phyloP scores from a whole-genome alignment of 371 early-diverging fungal genomes.

The Mortierella sp. region DNA sequence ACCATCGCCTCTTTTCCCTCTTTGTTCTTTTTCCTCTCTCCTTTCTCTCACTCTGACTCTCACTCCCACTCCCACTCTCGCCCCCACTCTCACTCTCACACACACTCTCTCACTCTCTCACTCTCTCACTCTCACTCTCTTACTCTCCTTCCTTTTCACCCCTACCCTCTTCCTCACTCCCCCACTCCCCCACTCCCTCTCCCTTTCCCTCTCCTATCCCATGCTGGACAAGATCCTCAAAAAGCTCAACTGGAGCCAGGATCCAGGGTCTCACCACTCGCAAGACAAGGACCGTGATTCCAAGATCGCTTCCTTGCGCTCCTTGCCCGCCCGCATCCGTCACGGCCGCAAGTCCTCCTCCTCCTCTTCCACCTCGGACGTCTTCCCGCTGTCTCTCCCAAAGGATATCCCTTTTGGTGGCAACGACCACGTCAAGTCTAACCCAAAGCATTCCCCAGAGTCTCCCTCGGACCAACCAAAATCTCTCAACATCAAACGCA shows the following conservation, averaged over 20 bases:
- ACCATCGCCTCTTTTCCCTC: no score
- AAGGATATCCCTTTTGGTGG: slow-evolving; percentile 1
- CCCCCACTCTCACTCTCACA: no score
- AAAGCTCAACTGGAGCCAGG: slow-evolving; percentile 36
- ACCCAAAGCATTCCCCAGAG: no score
- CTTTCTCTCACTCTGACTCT: no score
- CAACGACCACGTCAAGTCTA: no score
- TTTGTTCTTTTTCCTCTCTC: no score
- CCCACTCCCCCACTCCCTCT: neutral
- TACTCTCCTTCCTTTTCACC: neutral
- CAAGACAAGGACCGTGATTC: slow-evolving; percentile 10
- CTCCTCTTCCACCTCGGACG: slow-evolving; percentile 25
- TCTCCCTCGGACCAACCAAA: slow-evolving; percentile 20
- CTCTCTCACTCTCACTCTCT: neutral
- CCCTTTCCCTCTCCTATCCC: neutral
- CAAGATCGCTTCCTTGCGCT: slow-evolving; percentile 20
- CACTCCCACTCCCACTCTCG: no score
- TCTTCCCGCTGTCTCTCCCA: slow-evolving; percentile 14
- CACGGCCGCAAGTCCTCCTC: slow-evolving; percentile 12
- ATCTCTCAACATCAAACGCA: slow-evolving; percentile 30
- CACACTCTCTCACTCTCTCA: no score
- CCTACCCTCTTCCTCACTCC: neutral
- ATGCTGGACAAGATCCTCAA: slow-evolving; percentile 54
- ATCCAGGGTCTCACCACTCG: slow-evolving; percentile 9
- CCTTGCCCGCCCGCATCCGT: slow-evolving; percentile 42